Conservation (phyloP, 176 grass and related monocot genomes). For the Triticum urartu region DNA sequence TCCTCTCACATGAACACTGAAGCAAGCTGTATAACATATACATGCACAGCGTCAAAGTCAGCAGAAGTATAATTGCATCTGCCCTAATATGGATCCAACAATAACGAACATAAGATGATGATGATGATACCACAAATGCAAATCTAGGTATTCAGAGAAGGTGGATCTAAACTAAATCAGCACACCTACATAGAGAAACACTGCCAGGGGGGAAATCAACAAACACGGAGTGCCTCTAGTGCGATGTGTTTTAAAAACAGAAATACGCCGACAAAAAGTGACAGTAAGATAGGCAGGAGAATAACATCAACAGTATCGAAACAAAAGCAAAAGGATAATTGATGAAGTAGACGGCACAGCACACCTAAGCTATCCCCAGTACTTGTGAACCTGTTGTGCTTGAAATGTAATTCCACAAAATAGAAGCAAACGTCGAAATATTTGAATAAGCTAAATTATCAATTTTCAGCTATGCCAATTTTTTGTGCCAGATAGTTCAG, state of each 20-base stretch:
- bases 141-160: not conserved
- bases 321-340: not conserved
- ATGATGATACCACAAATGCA: not conserved
- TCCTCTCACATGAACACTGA: slow-evolving; percentile 93
- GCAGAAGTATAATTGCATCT: not conserved
- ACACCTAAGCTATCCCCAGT: not conserved
- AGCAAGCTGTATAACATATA: slow-evolving; percentile 73
- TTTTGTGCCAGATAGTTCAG: not conserved
- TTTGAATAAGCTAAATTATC: not conserved
- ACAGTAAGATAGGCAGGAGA: not conserved
- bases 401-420: not conserved
- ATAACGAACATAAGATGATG: not conserved
- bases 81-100: not conserved
- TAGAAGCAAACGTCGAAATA: not conserved
- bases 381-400: not conserved
- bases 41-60: not conserved
- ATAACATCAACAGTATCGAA: not conserved
- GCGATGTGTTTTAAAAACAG: not conserved
- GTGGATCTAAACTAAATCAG: not conserved
- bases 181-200: not conserved
- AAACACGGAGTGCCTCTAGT: not conserved
- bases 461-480: not conserved
- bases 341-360: not conserved
- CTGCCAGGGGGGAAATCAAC: not conserved
- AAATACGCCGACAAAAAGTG: not conserved